Conservation (phyloP, 805 yeast genomes). For the Myxozyma nipponensis region DNA sequence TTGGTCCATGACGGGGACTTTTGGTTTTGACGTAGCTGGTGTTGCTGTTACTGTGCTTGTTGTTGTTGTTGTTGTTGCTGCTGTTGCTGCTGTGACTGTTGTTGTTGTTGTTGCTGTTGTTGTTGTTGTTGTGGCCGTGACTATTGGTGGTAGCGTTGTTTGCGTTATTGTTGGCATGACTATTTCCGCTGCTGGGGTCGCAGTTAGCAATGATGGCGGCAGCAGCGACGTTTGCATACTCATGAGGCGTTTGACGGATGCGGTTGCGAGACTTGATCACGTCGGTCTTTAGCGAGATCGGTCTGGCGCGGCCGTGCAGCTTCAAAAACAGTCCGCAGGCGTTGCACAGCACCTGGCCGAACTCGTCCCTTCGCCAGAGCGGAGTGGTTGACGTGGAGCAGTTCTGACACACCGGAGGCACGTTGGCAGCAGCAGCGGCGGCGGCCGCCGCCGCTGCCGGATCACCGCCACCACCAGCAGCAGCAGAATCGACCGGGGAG, state of each 20-base stretch:
- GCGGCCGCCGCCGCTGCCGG: neutral
- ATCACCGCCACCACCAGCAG: constrained; percentile 2
- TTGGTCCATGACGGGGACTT: neutral
- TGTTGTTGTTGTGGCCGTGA: neutral
- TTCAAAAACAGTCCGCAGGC: constrained; percentile 90
- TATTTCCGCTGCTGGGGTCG: neutral
- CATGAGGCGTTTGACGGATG: constrained; percentile 44
- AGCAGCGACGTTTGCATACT: neutral
- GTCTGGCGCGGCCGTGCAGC: constrained; percentile 88
- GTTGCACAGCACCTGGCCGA: constrained; percentile 85
- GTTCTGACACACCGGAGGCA: constrained; percentile 71
- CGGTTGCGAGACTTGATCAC: constrained; percentile 89
- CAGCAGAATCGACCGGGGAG: constrained; percentile 2
- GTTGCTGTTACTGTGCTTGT: neutral
- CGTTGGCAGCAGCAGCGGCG: constrained; percentile 14
- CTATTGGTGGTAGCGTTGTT: neutral
- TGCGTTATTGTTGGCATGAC: neutral
- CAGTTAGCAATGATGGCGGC: neutral
- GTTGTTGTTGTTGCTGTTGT: neutral
- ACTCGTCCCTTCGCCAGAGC: constrained; percentile 90
- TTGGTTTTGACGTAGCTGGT: neutral
- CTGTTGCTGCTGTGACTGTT: neutral
- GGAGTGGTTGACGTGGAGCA: constrained; percentile 94
- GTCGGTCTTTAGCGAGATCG: constrained; percentile 85
- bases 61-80: neutral